Evolutionary conservation across 2,329 filamentous ascomycete species (phyloP).

Genomic region (Periconia sp.): DNA sequence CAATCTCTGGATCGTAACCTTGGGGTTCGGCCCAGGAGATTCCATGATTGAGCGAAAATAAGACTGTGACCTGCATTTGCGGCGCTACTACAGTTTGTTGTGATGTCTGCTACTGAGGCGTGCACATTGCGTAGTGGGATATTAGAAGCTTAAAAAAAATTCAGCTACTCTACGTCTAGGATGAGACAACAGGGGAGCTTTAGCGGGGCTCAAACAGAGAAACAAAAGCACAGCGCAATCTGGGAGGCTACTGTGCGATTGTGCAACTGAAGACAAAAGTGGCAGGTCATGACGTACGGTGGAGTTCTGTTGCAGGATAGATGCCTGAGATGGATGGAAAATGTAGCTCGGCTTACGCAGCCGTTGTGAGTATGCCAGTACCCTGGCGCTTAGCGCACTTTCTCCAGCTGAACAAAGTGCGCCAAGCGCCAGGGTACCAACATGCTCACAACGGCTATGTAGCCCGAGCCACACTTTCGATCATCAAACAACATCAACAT

Average conservation of each 20-base stretch:
- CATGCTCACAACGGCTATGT: too few species aligned
- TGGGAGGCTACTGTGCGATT: not conserved
- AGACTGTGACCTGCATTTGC: not conserved
- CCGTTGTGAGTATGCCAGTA: not conserved
- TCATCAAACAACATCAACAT: too few species aligned
- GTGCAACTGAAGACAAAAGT: not conserved
- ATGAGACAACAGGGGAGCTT: not conserved
- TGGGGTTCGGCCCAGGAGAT: not conserved
- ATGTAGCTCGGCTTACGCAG: too few species aligned
- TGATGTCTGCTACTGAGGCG: not conserved
- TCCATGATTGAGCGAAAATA: not conserved
- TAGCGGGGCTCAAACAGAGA: not conserved
- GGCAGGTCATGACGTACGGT: too few species aligned
- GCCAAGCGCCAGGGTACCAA: too few species aligned
- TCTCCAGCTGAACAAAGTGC: too few species aligned
- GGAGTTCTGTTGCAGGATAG: too few species aligned
- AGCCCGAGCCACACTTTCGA: too few species aligned
- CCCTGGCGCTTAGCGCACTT: too few species aligned
- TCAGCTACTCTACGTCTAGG: not conserved
- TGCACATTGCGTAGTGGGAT: not conserved
- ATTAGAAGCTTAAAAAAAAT: not conserved
- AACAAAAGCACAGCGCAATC: too few species aligned
- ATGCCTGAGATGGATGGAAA: too few species aligned
- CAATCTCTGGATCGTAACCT: not conserved
- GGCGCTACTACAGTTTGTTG: not conserved